Evolutionary conservation across 768 basidiomycete species (phyloP), one percentile per base, ranked within the genome.

Genomic region (Rhodotorula paludigena): DNA sequence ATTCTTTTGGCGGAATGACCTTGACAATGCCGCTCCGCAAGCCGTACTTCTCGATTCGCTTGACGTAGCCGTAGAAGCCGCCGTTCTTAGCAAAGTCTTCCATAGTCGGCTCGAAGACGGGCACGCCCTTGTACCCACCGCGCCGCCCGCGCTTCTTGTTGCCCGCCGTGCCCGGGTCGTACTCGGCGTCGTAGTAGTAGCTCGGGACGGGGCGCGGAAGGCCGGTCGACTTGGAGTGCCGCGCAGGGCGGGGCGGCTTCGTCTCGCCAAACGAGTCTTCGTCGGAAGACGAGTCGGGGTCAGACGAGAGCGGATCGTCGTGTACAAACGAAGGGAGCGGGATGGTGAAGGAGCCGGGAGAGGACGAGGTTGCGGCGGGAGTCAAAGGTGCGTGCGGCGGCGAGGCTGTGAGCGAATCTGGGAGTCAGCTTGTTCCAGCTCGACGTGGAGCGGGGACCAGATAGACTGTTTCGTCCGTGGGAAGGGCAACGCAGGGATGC

Each of bases 41-140:
- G 1, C 96, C 96, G 90, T 96, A 99, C 67, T 85, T 84, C 77
- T 93, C 91, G 52, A 98, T 83, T 67, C 80, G 85, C 70, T 84
- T 86, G 84, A 96, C 87, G 77, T 72, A 76, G 18, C 77, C 86
- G 76, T 99, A 94, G 78, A 97, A 98, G 79, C 72, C 72, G 15
- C 72, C 72, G 39, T 73, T 60, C 14, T 92, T 89, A 68, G 82
- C 77, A 74, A 96, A 96, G 74, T 98, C 91, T 57, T 87, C 87
- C 85, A 93, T 88, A 3, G 88, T 85, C 15, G 96, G 96, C 77
- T 86, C 88, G 83, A 99, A 99, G 18, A 99, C 92, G 10, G 94
- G 96, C 53, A 98, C 94, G 44, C 94, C 96, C 57, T 73, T 73
- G 61, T 57, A 54, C 33, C 72, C 72, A 14, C 72, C 72, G 23